Evolutionary conservation across 1,284 basidiomycete genomes (phyloP), one percentile per base, ranked within the genome.

Genomic region (Ceratobasidium sp.): DNA sequence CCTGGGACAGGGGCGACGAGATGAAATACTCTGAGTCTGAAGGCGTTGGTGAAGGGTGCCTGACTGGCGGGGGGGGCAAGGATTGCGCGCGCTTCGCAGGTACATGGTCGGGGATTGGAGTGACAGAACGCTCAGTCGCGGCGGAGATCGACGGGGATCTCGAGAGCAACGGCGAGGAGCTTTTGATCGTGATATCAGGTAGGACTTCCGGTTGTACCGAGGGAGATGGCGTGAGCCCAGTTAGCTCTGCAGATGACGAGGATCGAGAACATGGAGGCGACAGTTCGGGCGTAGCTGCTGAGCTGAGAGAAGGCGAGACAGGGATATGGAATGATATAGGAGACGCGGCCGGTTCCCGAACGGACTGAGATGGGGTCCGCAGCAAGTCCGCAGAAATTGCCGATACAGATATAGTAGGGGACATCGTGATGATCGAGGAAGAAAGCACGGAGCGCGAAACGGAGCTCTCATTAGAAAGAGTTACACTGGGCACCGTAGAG

Each of bases 1-100:
- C 69, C 41, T 73, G 69, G 0, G 69, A 73, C 24, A 73, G 29
- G 3, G 69, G 69, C 24, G 69, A 73, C 2, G 69, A 73, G 19
- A 73, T 62, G 34, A 73, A 73, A 22, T 73, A 73, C 11, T 73
- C 69, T 9, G 69, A 71, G 56, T 71, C 68, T 19, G 68, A 73
- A 7, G n/a, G 46, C 24, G 37, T 37, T 3, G 69, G 59, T 4
- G 69, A 63, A n/a, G 59, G 56, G 8, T 58, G 58, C 34, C 68
- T 24, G 39, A 62, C 41, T 29, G 69, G 69, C 14, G 69, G 69
- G 9, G 69, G 69, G 11, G 69, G 62, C 29, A 73, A 24, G 2
- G 69, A 73, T 19, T 51, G 56, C 14, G 54, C 69, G 29, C 69
- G 56, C 34, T 73, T 73, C 19, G 59, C 29, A 2, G 69, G 69